A percentile compares a stretch with the other conserved stretches of the same genome.
phyloP scores from a whole-genome alignment of 805 yeast species.

The Spathaspora sp. region DNA sequence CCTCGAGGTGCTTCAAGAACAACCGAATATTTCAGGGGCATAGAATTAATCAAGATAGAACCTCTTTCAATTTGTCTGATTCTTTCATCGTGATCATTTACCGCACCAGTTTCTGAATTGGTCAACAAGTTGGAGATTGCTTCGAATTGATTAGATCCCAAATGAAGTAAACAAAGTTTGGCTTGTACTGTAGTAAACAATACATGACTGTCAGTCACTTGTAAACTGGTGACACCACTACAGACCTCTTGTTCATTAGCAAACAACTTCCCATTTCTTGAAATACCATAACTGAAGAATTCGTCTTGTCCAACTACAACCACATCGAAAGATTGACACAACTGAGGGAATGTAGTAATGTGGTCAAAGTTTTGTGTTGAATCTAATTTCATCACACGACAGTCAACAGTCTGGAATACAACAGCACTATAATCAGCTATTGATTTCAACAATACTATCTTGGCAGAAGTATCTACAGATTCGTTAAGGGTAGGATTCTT shows the following conservation, averaged over 20 bases:
- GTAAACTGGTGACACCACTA: conserved; percentile 77
- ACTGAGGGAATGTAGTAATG: conserved; percentile 59
- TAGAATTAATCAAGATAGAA: conserved; percentile 72
- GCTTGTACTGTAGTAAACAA: conserved; percentile 87
- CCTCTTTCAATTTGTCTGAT: conserved; percentile 89
- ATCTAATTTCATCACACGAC: conserved; percentile 45
- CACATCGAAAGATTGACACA: conserved; percentile 59
- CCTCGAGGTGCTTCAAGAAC: conserved; percentile 95
- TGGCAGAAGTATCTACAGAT: conserved; percentile 43
- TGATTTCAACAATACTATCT: conserved; percentile 54
- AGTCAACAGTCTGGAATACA: conserved; percentile 62
- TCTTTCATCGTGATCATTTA: conserved; percentile 62
- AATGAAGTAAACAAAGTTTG: conserved; percentile 75
- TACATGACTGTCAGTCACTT: conserved; percentile 66
- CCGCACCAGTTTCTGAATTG: conserved; percentile 5
- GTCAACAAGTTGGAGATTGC: conserved; percentile 1
- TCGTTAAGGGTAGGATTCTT: conserved; percentile 37
- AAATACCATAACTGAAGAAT: conserved; percentile 59
- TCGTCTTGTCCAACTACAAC: conserved; percentile 23
- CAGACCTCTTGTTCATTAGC: conserved; percentile 58
- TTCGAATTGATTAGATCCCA: conserved; percentile 29
- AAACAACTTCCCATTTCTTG: conserved; percentile 71
- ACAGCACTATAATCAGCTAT: conserved; percentile 49
- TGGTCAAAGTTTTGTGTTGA: conserved; percentile 24
- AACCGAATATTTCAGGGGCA: conserved; percentile 80